Conservation (phyloP, 2,329 filamentous ascomycete genomes). For the Fusarium haematococcum region DNA sequence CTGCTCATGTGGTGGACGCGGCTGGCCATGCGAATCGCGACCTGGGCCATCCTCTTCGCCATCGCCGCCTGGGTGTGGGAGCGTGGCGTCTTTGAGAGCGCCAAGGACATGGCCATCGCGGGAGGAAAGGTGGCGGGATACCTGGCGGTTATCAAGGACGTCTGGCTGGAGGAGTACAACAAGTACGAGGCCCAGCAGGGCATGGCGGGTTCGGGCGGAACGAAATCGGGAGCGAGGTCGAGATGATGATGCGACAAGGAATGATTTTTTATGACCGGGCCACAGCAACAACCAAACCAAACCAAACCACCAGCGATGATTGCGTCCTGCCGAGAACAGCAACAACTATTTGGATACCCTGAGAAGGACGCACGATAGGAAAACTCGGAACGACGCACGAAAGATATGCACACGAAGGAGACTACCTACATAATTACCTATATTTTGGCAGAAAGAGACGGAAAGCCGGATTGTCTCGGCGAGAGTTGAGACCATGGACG, state of each 20-base stretch:
- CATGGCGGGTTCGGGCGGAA: slow-evolving; percentile 33
- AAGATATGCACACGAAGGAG: slow-evolving; percentile 1
- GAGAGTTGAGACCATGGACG: slow-evolving; percentile 14
- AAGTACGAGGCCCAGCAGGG: slow-evolving; percentile 64
- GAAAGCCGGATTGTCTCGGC: slow-evolving; percentile 9
- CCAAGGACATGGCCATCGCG: slow-evolving; percentile 66
- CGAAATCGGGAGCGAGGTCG: slow-evolving; percentile 33
- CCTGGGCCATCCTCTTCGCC: slow-evolving; percentile 71
- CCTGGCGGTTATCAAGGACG: slow-evolving; percentile 60
- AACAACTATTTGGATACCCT: slow-evolving; percentile 30
- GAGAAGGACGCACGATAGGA: slow-evolving; percentile 7
- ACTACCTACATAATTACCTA: neutral
- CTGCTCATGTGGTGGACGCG: slow-evolving; percentile 82
- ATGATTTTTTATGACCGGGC: slow-evolving; percentile 8
- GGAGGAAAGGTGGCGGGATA: slow-evolving; percentile 59
- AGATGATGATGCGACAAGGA: slow-evolving; percentile 14
- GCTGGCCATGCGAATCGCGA: slow-evolving; percentile 70
- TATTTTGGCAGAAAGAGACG: slow-evolving; percentile 29
- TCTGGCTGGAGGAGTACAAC: slow-evolving; percentile 70
- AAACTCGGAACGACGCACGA: slow-evolving; percentile 4
- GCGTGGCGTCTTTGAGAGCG: slow-evolving; percentile 73
- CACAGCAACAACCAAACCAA: slow-evolving; percentile 1
- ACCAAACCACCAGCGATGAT: neutral
- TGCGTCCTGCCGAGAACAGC: neutral
- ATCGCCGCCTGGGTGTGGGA: slow-evolving; percentile 70